phyloP scores from a whole-genome alignment of 2,329 filamentous ascomycete genomes.

The Colletotrichum graminicola region DNA sequence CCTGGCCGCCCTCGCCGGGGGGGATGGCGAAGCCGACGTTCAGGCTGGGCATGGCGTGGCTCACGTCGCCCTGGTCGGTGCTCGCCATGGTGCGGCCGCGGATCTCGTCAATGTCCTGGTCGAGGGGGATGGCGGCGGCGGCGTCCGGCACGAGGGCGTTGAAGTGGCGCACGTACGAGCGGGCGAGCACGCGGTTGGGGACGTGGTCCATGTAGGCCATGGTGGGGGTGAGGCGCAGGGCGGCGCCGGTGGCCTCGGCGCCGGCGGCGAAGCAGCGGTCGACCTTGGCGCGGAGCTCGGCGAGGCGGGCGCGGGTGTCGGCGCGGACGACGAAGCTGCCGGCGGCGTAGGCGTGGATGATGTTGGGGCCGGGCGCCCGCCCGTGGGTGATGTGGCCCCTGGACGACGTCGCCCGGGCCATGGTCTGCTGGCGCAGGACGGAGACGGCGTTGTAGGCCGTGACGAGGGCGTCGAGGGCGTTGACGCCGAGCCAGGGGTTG shows the following conservation, averaged over 20 bases:
- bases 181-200: slow-evolving; percentile 63
- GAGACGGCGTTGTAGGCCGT: slow-evolving; percentile 62
- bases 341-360: slow-evolving; percentile 65
- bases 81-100: slow-evolving; percentile 62
- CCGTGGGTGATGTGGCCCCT: slow-evolving; percentile 66
- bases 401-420: slow-evolving; percentile 62
- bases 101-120: slow-evolving; percentile 57
- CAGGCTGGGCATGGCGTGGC: slow-evolving; percentile 68
- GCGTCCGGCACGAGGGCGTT: slow-evolving; percentile 53
- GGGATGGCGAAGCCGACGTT: slow-evolving; percentile 65
- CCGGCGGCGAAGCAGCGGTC: slow-evolving; percentile 57
- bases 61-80: slow-evolving; percentile 71
- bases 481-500: slow-evolving; percentile 70
- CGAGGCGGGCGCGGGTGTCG: slow-evolving; percentile 49
- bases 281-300: slow-evolving; percentile 56
- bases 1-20: slow-evolving; percentile 48
- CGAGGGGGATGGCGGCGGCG: slow-evolving; percentile 48
- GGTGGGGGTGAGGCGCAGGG: slow-evolving; percentile 56
- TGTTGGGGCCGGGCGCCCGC: slow-evolving; percentile 65
- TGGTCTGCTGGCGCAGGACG: slow-evolving; percentile 67
- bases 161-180: slow-evolving; percentile 59
- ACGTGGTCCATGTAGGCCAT: slow-evolving; percentile 67
- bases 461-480: slow-evolving; percentile 69
- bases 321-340: slow-evolving; percentile 50
- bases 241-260: slow-evolving; percentile 60